These are phyloP conservation scores for Boletellus emodensis DNA, from an alignment of 768 basidiomycete genomes.

Conservation along the genomic window DNA sequence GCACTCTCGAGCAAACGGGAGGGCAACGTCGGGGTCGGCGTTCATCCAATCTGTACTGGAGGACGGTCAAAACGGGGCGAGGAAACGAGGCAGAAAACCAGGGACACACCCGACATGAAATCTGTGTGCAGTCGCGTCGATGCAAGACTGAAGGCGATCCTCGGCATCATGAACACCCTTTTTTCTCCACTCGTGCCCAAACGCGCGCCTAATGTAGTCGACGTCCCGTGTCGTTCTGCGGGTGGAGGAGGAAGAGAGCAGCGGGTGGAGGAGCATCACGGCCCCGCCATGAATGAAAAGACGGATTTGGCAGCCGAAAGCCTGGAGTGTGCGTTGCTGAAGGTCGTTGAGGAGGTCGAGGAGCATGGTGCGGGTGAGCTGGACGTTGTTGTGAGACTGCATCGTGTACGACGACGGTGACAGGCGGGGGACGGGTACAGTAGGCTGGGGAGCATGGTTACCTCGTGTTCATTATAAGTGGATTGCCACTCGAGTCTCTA, in stretches of 20 bases:
- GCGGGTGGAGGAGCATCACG: conserved; percentile 64
- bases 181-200: conserved; percentile 50
- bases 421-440: background rate
- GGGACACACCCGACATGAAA: conserved; percentile 46
- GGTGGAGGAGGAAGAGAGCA: conserved; percentile 35
- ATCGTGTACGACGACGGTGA: conserved; percentile 10
- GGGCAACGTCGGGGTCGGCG: conserved; percentile 64
- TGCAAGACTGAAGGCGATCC: conserved; percentile 53
- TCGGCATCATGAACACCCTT: conserved; percentile 50
- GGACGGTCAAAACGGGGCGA: background rate
- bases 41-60: conserved; percentile 67
- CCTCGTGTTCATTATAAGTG: conserved; percentile 8
- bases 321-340: conserved; percentile 42
- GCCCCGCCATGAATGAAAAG: conserved; percentile 72
- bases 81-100: background rate
- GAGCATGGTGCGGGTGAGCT: conserved; percentile 35
- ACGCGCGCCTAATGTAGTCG: conserved; percentile 62
- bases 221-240: conserved; percentile 61
- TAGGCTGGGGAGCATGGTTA: background rate
- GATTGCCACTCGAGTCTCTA: background rate
- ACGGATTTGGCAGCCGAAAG: conserved; percentile 51
- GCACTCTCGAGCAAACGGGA: conserved; percentile 63
- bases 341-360: conserved; percentile 46
- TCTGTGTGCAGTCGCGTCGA: conserved; percentile 47
- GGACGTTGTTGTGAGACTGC: conserved; percentile 34